Conservation (phyloP, 1,284 basidiomycete species). For the Sporisorium scitamineum region DNA sequence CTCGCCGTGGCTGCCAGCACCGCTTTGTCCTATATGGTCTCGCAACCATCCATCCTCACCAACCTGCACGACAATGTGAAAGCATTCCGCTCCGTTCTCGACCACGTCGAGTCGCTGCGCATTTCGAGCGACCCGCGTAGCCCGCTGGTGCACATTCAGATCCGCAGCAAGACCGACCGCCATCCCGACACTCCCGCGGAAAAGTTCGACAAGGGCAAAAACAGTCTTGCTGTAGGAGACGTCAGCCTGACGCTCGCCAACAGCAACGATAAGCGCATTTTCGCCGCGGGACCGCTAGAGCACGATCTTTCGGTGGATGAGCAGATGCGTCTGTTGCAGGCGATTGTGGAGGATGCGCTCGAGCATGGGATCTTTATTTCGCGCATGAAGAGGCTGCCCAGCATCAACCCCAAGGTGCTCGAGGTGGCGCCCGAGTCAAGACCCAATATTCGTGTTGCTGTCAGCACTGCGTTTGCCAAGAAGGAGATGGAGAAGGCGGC, state of each 20-base stretch:
- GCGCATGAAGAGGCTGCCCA: conserved; percentile 54
- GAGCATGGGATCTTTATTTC: conserved; percentile 61
- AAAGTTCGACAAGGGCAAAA: conserved; percentile 51
- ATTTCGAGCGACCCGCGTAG: conserved; percentile 87
- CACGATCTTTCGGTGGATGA: conserved; percentile 59
- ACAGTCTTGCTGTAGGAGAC: conserved; percentile 43
- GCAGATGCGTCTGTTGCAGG: conserved; percentile 59
- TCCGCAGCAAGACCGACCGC: conserved; percentile 70
- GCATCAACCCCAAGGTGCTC: conserved; percentile 57
- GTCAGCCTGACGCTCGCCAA: conserved; percentile 35
- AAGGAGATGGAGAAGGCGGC: conserved; percentile 94
- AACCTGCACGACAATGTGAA: conserved; percentile 84
- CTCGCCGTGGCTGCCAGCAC: conserved; percentile 88
- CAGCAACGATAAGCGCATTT: conserved; percentile 35
- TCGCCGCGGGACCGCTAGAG: conserved; percentile 12
- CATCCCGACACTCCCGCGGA: conserved; percentile 58
- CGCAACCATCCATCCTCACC: conserved; percentile 77
- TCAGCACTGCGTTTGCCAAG: conserved; percentile 81
- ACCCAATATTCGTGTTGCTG: conserved; percentile 87
- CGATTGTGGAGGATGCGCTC: conserved; percentile 61
- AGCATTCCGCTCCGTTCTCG: conserved; percentile 80
- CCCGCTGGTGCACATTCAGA: conserved; percentile 86
- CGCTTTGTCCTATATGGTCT: conserved; percentile 80
- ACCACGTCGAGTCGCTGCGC: conserved; percentile 79
- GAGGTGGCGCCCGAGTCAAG: conserved; percentile 69